phyloP scores from a whole-genome alignment of 1,139 yeast species.

The Kurtzmaniella quercitrusa region DNA sequence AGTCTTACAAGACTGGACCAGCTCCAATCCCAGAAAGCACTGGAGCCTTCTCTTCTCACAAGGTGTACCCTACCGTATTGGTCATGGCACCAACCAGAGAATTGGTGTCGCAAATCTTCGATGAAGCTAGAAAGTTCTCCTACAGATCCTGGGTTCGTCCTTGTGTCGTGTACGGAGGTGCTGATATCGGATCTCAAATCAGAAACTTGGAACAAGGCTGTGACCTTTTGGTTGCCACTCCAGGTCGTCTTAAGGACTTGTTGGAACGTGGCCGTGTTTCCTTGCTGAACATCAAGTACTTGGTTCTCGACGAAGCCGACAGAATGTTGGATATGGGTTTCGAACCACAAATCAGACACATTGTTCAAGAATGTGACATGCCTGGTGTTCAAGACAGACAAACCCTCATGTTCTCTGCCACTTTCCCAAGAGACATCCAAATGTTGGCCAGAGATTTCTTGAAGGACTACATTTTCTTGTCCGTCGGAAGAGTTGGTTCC shows the following conservation, averaged over 20 bases:
- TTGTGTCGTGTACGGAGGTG: slow-evolving; percentile 97
- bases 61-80: slow-evolving; percentile 91
- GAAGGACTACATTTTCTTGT: slow-evolving; percentile 89
- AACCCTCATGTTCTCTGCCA: slow-evolving; percentile 97
- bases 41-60: slow-evolving; percentile 61
- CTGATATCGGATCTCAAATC: slow-evolving; percentile 84
- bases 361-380: slow-evolving; percentile 97
- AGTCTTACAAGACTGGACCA: slow-evolving; percentile 89
- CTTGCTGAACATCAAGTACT: slow-evolving; percentile 81
- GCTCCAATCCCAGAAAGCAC: slow-evolving; percentile 52
- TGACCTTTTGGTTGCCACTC: slow-evolving; percentile 94
- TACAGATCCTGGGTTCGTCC: slow-evolving; percentile 99
- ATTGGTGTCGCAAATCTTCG: slow-evolving; percentile 93
- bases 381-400: slow-evolving; percentile 88
- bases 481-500: slow-evolving; percentile 98
- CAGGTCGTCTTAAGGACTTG: slow-evolving; percentile 96
- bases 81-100: slow-evolving; percentile 99
- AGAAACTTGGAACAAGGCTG: slow-evolving; percentile 91
- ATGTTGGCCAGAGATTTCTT: slow-evolving; percentile 95
- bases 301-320: slow-evolving; percentile 98
- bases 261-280: slow-evolving; percentile 94
- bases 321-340: slow-evolving; percentile 99
- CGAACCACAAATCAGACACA: slow-evolving; percentile 98
- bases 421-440: slow-evolving; percentile 98
- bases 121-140: slow-evolving; percentile 91